phyloP scores from a whole-genome alignment of 2,329 filamentous ascomycete genomes.

The Anthostomella pinea region DNA sequence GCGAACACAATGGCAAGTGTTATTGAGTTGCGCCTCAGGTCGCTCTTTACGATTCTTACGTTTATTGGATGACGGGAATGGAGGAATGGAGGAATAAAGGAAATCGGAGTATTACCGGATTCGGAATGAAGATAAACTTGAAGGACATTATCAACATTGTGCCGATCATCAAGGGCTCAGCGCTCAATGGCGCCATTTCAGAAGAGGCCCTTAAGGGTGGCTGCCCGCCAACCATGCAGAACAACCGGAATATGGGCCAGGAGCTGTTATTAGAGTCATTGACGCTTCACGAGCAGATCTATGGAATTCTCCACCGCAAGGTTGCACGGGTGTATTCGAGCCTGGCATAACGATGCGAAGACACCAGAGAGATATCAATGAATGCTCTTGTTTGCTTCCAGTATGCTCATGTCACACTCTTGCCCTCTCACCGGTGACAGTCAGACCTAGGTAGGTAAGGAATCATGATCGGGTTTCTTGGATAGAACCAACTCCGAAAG shows the following conservation, averaged over 20 bases:
- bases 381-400: slow-evolving; percentile 93
- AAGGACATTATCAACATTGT: slow-evolving; percentile 91
- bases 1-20: too few species aligned
- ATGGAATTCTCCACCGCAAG: slow-evolving; percentile 94
- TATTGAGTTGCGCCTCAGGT: too few species aligned
- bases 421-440: too few species aligned
- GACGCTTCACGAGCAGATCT: slow-evolving; percentile 96
- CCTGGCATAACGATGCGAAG: slow-evolving; percentile 92
- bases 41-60: too few species aligned
- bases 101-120: too few species aligned
- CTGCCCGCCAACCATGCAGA: slow-evolving; percentile 90
- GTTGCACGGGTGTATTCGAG: slow-evolving; percentile 94
- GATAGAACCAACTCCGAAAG: too few species aligned
- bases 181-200: slow-evolving; percentile 83
- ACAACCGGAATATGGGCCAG: slow-evolving; percentile 92
- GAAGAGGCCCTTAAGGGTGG: slow-evolving; percentile 96
- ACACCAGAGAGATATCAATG: slow-evolving; percentile 94
- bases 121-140: too few species aligned
- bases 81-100: too few species aligned
- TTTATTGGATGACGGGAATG: too few species aligned
- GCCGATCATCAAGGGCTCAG: slow-evolving; percentile 92
- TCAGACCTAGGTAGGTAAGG: too few species aligned
- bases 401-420: slow-evolving; percentile 82
- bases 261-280: slow-evolving; percentile 94
- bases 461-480: too few species aligned